phyloP scores from a whole-genome alignment of 345 rosid genomes.

The Capsella bursapastoris region DNA sequence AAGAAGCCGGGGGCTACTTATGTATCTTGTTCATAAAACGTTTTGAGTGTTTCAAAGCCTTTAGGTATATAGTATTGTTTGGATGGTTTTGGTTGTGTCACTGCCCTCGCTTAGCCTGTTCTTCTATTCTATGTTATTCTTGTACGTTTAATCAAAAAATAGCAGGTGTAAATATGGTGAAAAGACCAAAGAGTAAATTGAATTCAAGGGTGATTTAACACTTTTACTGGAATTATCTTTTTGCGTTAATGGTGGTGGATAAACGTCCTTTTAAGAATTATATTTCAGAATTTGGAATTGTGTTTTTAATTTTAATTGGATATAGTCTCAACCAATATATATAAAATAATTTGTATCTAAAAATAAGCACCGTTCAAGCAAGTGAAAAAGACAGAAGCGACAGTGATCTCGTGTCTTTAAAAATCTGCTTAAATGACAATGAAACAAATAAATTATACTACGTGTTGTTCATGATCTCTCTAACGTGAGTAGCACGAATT shows the following conservation, averaged over 20 bases:
- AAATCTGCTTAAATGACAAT: background rate
- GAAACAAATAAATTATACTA: background rate
- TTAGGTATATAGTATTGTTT: slow-evolving; percentile 8
- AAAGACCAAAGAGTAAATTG: background rate
- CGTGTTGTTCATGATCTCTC: slow-evolving; percentile 41
- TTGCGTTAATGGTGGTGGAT: slow-evolving; percentile 1
- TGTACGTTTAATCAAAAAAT: background rate
- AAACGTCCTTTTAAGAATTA: background rate
- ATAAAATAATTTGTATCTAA: background rate
- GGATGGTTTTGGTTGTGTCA: background rate
- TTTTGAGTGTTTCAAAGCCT: slow-evolving; percentile 3
- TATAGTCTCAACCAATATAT: slow-evolving; percentile 10
- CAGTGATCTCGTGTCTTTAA: slow-evolving; percentile 20
- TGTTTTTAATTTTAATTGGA: background rate
- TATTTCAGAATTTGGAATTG: slow-evolving; percentile 2
- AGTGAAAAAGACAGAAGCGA: slow-evolving; percentile 39
- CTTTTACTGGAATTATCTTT: background rate
- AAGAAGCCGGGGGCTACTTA: background rate
- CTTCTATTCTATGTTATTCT: background rate
- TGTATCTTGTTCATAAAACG: slow-evolving; percentile 23
- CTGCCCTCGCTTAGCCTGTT: slow-evolving; percentile 3
- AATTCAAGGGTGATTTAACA: background rate
- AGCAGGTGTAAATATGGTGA: too few relatives aligned
- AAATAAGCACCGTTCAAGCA: slow-evolving; percentile 28
- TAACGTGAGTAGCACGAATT: slow-evolving; percentile 41